A percentile compares a stretch with the other conserved stretches of the same genome.
Conservation (phyloP, 2,329 filamentous ascomycete genomes). For the Leptographium flavum region DNA sequence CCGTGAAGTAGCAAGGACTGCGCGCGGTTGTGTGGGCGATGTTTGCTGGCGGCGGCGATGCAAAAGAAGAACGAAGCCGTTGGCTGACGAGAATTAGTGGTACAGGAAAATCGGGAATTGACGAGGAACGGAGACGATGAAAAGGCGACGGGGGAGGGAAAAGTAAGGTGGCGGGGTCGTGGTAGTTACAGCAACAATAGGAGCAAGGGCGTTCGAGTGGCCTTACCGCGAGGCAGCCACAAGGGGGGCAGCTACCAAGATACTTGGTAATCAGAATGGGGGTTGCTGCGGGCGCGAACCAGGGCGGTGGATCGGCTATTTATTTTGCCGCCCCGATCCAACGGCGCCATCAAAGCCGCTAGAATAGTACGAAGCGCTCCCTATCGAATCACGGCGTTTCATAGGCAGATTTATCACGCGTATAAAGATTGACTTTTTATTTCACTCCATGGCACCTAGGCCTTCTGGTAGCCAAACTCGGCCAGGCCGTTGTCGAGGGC, state of each 20-base stretch:
- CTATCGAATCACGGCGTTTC: no score
- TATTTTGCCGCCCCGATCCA: background rate
- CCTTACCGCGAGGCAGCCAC: background rate
- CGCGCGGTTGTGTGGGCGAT: no score
- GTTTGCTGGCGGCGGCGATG: background rate
- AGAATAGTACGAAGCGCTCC: no score
- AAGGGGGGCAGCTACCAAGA: background rate
- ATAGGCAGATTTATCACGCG: no score
- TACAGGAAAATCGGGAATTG: background rate
- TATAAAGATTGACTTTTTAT: background rate
- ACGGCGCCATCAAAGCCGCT: background rate
- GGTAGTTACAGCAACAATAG: slow-evolving; percentile 5
- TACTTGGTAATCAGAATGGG: background rate
- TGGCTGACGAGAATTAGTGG: background rate
- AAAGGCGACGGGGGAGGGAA: slow-evolving; percentile 3
- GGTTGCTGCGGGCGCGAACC: background rate
- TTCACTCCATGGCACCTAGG: background rate
- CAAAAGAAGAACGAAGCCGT: background rate
- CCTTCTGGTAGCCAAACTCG: slow-evolving; percentile 51
- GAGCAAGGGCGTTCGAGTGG: background rate
- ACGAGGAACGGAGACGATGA: background rate
- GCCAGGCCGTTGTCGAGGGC: slow-evolving; percentile 60
- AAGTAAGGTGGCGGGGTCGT: slow-evolving; percentile 9
- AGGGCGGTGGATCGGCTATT: background rate
- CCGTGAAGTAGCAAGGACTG: no score